Conservation (phyloP, 2,329 filamentous ascomycete species). For the Arachnopeziza araneosa region DNA sequence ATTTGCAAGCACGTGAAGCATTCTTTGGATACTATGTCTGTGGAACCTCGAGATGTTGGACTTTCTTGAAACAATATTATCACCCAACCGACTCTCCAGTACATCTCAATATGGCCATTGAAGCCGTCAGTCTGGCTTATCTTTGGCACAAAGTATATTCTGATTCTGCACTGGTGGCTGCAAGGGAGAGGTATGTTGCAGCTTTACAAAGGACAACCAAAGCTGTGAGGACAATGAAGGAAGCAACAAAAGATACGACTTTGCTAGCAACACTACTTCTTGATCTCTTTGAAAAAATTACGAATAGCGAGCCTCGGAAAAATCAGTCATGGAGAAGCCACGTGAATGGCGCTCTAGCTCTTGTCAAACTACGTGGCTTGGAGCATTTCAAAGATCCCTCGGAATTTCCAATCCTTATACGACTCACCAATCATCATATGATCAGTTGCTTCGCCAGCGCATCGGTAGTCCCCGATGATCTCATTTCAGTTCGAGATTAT, state of each 20-base stretch:
- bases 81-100: not conserved
- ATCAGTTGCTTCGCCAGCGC: slow-evolving; percentile 7
- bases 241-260: slow-evolving; percentile 5
- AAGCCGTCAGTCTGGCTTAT: slow-evolving; percentile 18
- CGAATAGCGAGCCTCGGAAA: not conserved
- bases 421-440: slow-evolving; percentile 5
- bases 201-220: slow-evolving; percentile 7
- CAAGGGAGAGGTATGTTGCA: slow-evolving; percentile 7
- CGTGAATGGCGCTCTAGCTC: slow-evolving; percentile 14
- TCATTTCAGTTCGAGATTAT: slow-evolving; percentile 2
- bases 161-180: not conserved
- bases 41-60: slow-evolving; percentile 6
- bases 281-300: slow-evolving; percentile 16
- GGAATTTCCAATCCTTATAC: not conserved
- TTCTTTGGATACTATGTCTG: slow-evolving; percentile 14
- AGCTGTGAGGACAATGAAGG: slow-evolving; percentile 2
- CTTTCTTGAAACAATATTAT: slow-evolving; percentile 9
- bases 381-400: slow-evolving; percentile 4
- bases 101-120: slow-evolving; percentile 8
- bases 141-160: slow-evolving; percentile 10
- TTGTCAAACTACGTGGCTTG: slow-evolving; percentile 13
- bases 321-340: slow-evolving; percentile 11
- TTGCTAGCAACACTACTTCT: slow-evolving; percentile 12
- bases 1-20: slow-evolving; percentile 12
- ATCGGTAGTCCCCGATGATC: slow-evolving; percentile 1